A percentile compares a stretch with the other conserved stretches of the same genome.
These are phyloP conservation scores for Viridothelium virens DNA, from an alignment of 495 filamentous ascomycete genomes.

Conservation along the genomic window DNA sequence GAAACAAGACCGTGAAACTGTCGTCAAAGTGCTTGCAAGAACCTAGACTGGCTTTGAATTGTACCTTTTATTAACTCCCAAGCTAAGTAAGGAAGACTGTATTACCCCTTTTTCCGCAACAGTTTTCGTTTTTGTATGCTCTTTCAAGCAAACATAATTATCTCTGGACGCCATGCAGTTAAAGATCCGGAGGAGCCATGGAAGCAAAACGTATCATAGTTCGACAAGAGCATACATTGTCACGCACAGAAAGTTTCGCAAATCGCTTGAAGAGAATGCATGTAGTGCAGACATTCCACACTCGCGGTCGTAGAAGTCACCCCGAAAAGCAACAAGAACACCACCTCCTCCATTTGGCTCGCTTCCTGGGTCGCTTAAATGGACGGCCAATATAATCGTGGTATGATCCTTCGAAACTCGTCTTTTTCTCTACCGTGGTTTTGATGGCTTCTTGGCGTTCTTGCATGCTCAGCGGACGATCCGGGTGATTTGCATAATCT, in stretches of 20 bases:
- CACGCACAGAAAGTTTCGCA: neutral
- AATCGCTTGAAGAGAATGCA: conserved; percentile 6
- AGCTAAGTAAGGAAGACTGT: too few relatives aligned
- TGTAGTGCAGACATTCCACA: neutral
- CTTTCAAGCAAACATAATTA: too few relatives aligned
- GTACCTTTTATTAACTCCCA: too few relatives aligned
- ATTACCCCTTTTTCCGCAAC: too few relatives aligned
- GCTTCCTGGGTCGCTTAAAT: conserved; percentile 12
- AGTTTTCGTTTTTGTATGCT: too few relatives aligned
- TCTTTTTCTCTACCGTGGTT: conserved; percentile 13
- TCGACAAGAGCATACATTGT: too few relatives aligned
- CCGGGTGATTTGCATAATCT: conserved; percentile 24
- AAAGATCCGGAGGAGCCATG: too few relatives aligned
- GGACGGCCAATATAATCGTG: neutral
- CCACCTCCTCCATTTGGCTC: neutral
- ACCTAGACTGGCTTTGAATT: too few relatives aligned
- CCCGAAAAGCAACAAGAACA: neutral
- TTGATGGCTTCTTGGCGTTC: conserved; percentile 33
- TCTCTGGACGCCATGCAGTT: too few relatives aligned
- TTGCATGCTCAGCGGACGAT: conserved; percentile 31
- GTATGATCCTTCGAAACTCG: neutral
- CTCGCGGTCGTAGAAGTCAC: neutral
- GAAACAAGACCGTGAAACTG: too few relatives aligned
- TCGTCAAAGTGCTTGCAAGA: too few relatives aligned
- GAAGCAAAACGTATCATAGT: too few relatives aligned